phyloP scores from a whole-genome alignment of 495 filamentous ascomycete species.

The Durotheca rogersii region DNA sequence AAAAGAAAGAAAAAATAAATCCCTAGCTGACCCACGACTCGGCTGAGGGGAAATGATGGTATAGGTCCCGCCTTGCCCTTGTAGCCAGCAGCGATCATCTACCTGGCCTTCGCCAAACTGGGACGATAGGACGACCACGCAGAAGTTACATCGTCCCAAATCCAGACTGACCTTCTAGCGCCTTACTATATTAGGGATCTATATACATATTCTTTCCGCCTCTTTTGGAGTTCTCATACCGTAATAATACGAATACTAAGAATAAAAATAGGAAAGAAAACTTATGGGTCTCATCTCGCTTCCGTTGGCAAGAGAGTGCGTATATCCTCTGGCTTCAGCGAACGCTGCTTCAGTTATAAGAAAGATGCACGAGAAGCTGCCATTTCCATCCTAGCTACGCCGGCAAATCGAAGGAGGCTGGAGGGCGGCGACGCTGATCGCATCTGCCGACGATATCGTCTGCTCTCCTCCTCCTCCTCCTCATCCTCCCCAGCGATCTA shows the following conservation, averaged over 20 bases:
- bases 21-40: conserved; percentile 2
- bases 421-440: no score
- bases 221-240: no score
- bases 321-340: no score
- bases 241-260: no score
- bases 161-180: conserved; percentile 5
- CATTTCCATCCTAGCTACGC: no score
- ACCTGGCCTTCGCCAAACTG: conserved; percentile 12
- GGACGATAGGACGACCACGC: conserved; percentile 1
- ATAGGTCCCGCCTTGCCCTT: conserved; percentile 17
- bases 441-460: no score
- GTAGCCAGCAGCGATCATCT: conserved; percentile 25
- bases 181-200: conserved; percentile 8
- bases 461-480: no score
- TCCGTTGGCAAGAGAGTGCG: background rate
- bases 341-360: no score
- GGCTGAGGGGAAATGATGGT: conserved; percentile 6
- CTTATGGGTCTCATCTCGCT: background rate
- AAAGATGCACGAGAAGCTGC: no score
- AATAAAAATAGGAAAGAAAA: no score
- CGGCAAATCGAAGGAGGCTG: no score
- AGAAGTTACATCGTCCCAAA: conserved; percentile 24
- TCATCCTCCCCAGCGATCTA: background rate
- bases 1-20: background rate
- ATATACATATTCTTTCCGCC: no score